Percentiles rank a stretch among this genome's conserved stretches.
phyloP scores from a whole-genome alignment of 805 yeast genomes.

The Zygoascus flipseniorum region DNA sequence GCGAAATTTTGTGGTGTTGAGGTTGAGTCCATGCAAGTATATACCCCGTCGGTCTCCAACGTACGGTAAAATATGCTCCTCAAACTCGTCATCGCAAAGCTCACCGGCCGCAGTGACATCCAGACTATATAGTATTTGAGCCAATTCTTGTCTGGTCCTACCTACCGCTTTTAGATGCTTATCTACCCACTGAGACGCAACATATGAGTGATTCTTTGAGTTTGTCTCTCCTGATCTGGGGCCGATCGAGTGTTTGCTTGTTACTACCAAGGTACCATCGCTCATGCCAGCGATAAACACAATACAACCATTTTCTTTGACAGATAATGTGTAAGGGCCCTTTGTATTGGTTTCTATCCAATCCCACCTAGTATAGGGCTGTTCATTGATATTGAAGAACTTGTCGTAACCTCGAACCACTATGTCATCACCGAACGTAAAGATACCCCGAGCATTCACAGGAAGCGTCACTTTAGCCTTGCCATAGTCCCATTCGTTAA shows the following conservation, averaged over 20 bases:
- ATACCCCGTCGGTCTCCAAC: slow-evolving; percentile 61
- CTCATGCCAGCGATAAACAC: slow-evolving; percentile 68
- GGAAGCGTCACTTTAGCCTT: slow-evolving; percentile 50
- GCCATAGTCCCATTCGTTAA: slow-evolving; percentile 83
- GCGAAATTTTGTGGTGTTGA: slow-evolving; percentile 50
- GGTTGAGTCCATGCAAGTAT: slow-evolving; percentile 82
- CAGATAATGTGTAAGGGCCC: slow-evolving; percentile 76
- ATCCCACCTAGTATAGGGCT: slow-evolving; percentile 41
- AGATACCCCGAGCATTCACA: slow-evolving; percentile 74
- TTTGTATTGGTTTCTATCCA: slow-evolving; percentile 38
- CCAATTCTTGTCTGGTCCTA: slow-evolving; percentile 43
- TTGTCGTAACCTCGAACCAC: slow-evolving; percentile 88
- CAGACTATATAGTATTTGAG: slow-evolving; percentile 38
- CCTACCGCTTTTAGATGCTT: slow-evolving; percentile 41
- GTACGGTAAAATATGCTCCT: slow-evolving; percentile 86
- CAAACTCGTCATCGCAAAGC: slow-evolving; percentile 84
- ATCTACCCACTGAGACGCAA: slow-evolving; percentile 54
- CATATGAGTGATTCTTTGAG: slow-evolving; percentile 60
- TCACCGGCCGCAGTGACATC: slow-evolving; percentile 85
- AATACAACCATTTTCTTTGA: slow-evolving; percentile 92
- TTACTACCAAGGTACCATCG: slow-evolving; percentile 72
- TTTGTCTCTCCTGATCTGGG: slow-evolving; percentile 31
- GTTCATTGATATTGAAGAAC: slow-evolving; percentile 78
- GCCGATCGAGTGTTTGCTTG: slow-evolving; percentile 90
- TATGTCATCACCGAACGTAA: slow-evolving; percentile 38